Evolutionary conservation across 2,329 filamentous ascomycete species (phyloP).

Genomic region (Tolypocladium paradoxum): DNA sequence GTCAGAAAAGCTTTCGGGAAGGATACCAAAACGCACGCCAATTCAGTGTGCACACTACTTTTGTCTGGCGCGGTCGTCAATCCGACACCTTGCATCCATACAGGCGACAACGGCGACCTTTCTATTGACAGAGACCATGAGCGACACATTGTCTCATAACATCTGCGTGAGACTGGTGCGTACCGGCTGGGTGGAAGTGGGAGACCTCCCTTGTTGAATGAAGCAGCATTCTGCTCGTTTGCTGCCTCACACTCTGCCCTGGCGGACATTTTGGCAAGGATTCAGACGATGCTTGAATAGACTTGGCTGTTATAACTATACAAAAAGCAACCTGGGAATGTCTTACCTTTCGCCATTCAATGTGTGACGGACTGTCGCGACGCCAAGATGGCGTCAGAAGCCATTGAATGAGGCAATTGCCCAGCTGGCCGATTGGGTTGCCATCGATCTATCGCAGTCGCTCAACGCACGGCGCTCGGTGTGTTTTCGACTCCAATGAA

Average conservation of each 20-base stretch:
- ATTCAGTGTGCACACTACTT: too few relatives aligned
- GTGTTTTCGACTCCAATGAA: background rate
- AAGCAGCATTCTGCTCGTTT: slow-evolving; percentile 44
- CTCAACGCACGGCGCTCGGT: too few relatives aligned
- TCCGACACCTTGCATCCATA: slow-evolving; percentile 81
- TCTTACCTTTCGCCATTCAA: background rate
- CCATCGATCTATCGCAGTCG: background rate
- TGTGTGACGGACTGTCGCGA: background rate
- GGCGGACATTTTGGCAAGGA: slow-evolving; percentile 7
- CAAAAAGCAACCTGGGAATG: background rate
- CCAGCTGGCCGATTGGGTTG: background rate
- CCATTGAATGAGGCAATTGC: background rate
- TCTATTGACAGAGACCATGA: slow-evolving; percentile 7
- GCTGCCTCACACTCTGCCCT: slow-evolving; percentile 16
- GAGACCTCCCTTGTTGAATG: slow-evolving; percentile 58
- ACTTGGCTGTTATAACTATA: background rate
- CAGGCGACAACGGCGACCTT: slow-evolving; percentile 49
- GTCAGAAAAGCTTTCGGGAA: too few relatives aligned
- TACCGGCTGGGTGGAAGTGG: slow-evolving; percentile 52
- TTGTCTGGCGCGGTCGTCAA: too few relatives aligned
- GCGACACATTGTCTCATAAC: background rate
- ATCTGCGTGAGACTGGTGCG: background rate
- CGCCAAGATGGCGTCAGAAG: background rate
- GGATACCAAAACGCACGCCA: too few relatives aligned
- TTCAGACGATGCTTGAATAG: too few relatives aligned